Percentiles rank a stretch among this genome's conserved stretches.
These are phyloP conservation scores for Calocybe indica DNA, from an alignment of 768 basidiomycete species.

Conservation along the genomic window DNA sequence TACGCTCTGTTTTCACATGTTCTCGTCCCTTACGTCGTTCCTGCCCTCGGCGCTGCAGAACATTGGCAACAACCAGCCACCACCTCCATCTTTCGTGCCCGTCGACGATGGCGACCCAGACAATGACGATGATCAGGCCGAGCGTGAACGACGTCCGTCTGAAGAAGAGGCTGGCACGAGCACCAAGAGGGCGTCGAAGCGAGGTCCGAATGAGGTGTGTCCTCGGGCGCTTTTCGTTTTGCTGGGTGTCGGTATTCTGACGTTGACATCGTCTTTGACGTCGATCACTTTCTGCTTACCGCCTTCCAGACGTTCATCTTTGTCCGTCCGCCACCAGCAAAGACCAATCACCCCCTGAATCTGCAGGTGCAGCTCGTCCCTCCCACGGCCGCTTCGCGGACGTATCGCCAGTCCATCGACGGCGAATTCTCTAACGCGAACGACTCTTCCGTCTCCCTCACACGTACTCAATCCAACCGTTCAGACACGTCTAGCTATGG, in stretches of 20 bases:
- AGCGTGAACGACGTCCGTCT: slow-evolving; percentile 5
- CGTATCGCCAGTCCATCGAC: slow-evolving; percentile 42
- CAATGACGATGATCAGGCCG: slow-evolving; percentile 16
- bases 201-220: slow-evolving; percentile 43
- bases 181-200: slow-evolving; percentile 40
- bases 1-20: slow-evolving; percentile 6
- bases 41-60: slow-evolving; percentile 12
- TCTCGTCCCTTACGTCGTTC: slow-evolving; percentile 15
- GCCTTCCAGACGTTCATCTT: slow-evolving; percentile 75
- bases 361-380: slow-evolving; percentile 91
- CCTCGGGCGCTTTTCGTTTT: background rate
- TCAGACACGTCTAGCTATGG: slow-evolving; percentile 43
- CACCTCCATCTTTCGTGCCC: slow-evolving; percentile 8
- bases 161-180: slow-evolving; percentile 20
- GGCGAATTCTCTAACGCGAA: slow-evolving; percentile 11
- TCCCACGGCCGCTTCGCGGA: slow-evolving; percentile 37
- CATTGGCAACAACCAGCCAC: slow-evolving; percentile 2
- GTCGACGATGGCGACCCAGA: slow-evolving; percentile 15
- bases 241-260: background rate
- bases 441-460: slow-evolving; percentile 19
- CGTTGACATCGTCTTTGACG: slow-evolving; percentile 4
- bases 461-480: slow-evolving; percentile 51
- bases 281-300: slow-evolving; percentile 3
- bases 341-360: slow-evolving; percentile 82
- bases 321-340: slow-evolving; percentile 84